Percentiles rank a stretch among this genome's conserved stretches.
Evolutionary conservation across 2,329 filamentous ascomycete genomes (phyloP).

Genomic region (Aspergillus tamarii): DNA sequence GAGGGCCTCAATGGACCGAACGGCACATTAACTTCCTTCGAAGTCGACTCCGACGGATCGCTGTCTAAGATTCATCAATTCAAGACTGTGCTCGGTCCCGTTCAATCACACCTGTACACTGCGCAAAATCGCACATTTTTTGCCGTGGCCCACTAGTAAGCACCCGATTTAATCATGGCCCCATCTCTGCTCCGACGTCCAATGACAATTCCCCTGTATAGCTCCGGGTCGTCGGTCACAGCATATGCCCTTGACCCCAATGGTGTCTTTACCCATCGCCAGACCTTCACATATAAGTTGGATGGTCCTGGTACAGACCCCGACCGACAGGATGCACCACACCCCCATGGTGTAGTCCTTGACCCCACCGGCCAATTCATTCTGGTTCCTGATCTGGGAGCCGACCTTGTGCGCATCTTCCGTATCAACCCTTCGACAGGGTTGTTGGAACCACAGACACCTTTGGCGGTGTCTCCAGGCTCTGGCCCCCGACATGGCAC

Average conservation of each 20-base stretch:
- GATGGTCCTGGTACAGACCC: constrained; percentile 46
- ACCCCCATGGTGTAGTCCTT: constrained; percentile 56
- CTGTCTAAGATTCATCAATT: constrained; percentile 15
- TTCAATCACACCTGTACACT: constrained; percentile 22
- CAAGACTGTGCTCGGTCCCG: constrained; percentile 19
- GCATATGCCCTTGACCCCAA: constrained; percentile 14
- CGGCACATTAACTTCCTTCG: constrained; percentile 23
- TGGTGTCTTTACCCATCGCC: constrained; percentile 12
- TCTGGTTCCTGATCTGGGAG: constrained; percentile 58
- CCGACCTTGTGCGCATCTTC: constrained; percentile 59
- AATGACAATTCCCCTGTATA: neutral
- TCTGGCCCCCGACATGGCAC: constrained; percentile 58
- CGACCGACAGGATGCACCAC: constrained; percentile 57
- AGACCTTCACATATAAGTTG: constrained; percentile 22
- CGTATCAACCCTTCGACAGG: constrained; percentile 52
- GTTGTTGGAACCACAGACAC: constrained; percentile 50
- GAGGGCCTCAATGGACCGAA: constrained; percentile 22
- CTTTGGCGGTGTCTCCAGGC: constrained; percentile 48
- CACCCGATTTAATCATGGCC: neutral
- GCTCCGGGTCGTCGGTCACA: constrained; percentile 18
- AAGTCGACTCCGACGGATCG: constrained; percentile 17
- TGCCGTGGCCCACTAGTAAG: constrained; percentile 26
- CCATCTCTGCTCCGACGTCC: neutral
- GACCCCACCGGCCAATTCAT: constrained; percentile 52
- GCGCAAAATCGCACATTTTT: constrained; percentile 16